phyloP scores from a whole-genome alignment of 2,329 filamentous ascomycete species.

The Torrubiellomyces zombiae region DNA sequence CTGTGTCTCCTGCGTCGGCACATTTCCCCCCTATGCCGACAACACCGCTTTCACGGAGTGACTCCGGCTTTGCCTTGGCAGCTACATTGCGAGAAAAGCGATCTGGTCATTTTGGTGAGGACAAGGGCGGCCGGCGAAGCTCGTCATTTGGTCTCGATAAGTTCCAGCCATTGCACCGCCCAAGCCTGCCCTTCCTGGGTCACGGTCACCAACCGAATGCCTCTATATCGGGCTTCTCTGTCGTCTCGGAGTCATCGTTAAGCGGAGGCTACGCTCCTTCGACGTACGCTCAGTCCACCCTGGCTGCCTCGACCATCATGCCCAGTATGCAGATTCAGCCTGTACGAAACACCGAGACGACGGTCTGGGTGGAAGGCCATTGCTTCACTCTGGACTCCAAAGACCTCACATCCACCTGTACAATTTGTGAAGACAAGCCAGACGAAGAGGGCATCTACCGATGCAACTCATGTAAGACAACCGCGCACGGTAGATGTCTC shows the following conservation, averaged over 20 bases:
- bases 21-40: constrained; percentile 61
- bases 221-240: constrained; percentile 41
- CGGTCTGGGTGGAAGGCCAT: constrained; percentile 72
- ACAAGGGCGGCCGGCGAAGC: constrained; percentile 64
- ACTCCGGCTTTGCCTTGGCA: constrained; percentile 78
- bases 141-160: constrained; percentile 81
- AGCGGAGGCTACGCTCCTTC: constrained; percentile 60
- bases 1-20: constrained; percentile 59
- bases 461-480: constrained; percentile 47
- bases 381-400: constrained; percentile 51
- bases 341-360: constrained; percentile 62
- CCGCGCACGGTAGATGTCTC: constrained; percentile 42
- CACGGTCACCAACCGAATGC: constrained; percentile 43
- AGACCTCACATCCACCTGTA: constrained; percentile 47
- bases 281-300: constrained; percentile 70
- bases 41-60: constrained; percentile 72
- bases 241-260: constrained; percentile 55
- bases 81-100: constrained; percentile 83
- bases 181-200: constrained; percentile 60
- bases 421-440: constrained; percentile 60
- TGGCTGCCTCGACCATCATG: constrained; percentile 77
- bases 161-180: constrained; percentile 48
- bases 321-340: constrained; percentile 68
- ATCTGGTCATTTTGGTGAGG: constrained; percentile 76
- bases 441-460: constrained; percentile 58